These are phyloP conservation scores for Nitzschia sp. DNA, from an alignment of 108 stramenopile genomes.

Conservation along the genomic window DNA sequence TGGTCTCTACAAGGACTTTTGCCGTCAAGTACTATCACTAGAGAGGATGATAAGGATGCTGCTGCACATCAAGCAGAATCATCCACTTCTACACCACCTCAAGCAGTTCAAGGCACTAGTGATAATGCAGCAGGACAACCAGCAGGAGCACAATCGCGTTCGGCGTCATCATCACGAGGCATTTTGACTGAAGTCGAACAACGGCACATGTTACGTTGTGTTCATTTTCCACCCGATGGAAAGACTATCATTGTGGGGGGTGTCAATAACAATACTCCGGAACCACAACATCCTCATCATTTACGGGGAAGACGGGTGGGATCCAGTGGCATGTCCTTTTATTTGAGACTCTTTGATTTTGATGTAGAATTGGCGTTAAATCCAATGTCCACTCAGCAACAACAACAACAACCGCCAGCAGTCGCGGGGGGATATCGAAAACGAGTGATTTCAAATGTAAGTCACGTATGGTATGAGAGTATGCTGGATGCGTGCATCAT, in stretches of 20 bases:
- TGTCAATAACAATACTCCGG: conserved; percentile 77
- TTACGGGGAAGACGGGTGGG: conserved; percentile 27
- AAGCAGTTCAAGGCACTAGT: background rate
- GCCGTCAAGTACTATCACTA: conserved; percentile 27
- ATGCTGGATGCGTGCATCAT: background rate
- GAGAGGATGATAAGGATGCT: background rate
- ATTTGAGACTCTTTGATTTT: conserved; percentile 84
- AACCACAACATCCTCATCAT: no score
- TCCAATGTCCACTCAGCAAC: conserved; percentile 8
- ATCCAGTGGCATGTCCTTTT: conserved; percentile 65
- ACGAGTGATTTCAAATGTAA: conserved; percentile 54
- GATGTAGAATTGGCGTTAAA: conserved; percentile 53
- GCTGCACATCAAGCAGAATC: background rate
- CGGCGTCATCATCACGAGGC: no score
- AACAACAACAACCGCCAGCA: no score
- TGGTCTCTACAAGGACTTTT: conserved; percentile 80
- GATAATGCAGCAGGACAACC: background rate
- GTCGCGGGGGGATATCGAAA: conserved; percentile 9
- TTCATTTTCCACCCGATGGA: conserved; percentile 90
- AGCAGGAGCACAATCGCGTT: background rate
- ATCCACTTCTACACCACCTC: background rate
- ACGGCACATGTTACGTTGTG: conserved; percentile 83
- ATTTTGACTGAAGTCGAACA: conserved; percentile 48
- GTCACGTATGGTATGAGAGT: conserved; percentile 10
- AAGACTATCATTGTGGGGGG: conserved; percentile 86